These are phyloP conservation scores for Oryza brachyantha DNA, from an alignment of 176 grass and related monocot genomes.

Conservation along the genomic window DNA sequence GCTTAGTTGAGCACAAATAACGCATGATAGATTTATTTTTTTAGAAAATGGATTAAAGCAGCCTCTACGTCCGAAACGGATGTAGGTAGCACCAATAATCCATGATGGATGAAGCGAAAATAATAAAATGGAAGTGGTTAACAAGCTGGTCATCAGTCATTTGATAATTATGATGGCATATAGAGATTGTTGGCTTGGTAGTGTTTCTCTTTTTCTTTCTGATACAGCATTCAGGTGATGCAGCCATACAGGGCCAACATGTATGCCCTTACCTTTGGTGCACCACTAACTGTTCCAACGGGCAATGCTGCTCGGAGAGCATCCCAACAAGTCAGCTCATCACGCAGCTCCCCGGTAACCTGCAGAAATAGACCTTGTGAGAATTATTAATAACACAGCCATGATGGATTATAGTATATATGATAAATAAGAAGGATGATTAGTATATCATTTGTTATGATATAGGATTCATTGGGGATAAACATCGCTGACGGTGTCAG, in stretches of 20 bases:
- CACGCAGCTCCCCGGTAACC: conserved; percentile 68
- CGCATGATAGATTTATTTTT: not conserved
- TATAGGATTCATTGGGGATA: too few relatives aligned
- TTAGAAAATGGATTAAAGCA: too few relatives aligned
- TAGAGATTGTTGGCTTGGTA: not conserved
- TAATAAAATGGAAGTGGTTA: not conserved
- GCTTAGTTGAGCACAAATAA: not conserved
- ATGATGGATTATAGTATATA: not conserved
- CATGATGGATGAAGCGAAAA: not conserved
- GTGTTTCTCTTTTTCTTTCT: not conserved
- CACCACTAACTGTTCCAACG: conserved; percentile 90
- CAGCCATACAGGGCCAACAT: not conserved
- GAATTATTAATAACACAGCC: conserved; percentile 9
- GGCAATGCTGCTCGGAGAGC: conserved; percentile 79
- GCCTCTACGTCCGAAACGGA: too few relatives aligned
- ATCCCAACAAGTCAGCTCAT: conserved; percentile 88
- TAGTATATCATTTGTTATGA: too few relatives aligned
- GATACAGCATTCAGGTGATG: not conserved
- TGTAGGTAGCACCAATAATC: not conserved
- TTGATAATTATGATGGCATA: not conserved
- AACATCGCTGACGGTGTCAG: too few relatives aligned
- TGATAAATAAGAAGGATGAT: not conserved
- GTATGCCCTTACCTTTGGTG: conserved; percentile 69
- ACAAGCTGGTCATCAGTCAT: not conserved
- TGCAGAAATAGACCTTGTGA: conserved; percentile 39